phyloP scores from a whole-genome alignment of 1,284 basidiomycete genomes.

The Waitea zeae region DNA sequence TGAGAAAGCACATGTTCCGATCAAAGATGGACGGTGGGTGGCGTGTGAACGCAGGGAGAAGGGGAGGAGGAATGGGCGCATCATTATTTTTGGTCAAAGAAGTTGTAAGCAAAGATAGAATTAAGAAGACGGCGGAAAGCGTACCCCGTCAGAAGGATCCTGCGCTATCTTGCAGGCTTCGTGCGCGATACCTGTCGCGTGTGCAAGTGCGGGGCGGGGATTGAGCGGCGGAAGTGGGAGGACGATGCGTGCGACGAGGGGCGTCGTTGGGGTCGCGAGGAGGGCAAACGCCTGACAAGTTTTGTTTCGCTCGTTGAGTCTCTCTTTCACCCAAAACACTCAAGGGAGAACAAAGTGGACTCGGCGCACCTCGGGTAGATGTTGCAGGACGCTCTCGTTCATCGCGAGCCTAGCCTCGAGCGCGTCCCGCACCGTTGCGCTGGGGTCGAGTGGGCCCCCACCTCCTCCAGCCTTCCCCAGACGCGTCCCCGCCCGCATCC shows the following conservation, averaged over 20 bases:
- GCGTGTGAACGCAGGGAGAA: too few relatives aligned
- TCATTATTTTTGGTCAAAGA: too few relatives aligned
- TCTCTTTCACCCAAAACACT: slow-evolving; percentile 23
- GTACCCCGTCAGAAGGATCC: too few relatives aligned
- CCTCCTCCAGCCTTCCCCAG: slow-evolving; percentile 5
- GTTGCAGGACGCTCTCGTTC: slow-evolving; percentile 43
- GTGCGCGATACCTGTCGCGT: slow-evolving; percentile 41
- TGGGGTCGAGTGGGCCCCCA: slow-evolving; percentile 7
- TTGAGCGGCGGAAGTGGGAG: slow-evolving; percentile 33
- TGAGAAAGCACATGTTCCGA: too few relatives aligned
- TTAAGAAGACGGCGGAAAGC: too few relatives aligned
- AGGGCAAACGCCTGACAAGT: slow-evolving; percentile 53
- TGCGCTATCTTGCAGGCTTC: too few relatives aligned
- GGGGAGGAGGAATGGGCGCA: too few relatives aligned
- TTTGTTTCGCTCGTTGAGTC: too few relatives aligned
- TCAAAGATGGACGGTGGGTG: not conserved
- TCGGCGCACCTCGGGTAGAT: slow-evolving; percentile 43
- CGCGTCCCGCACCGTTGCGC: slow-evolving; percentile 22
- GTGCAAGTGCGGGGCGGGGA: slow-evolving; percentile 35
- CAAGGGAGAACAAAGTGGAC: not conserved
- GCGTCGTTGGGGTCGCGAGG: slow-evolving; percentile 29
- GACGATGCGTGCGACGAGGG: slow-evolving; percentile 4
- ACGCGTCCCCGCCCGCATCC: slow-evolving; percentile 27
- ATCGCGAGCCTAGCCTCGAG: slow-evolving; percentile 32
- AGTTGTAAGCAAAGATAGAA: too few relatives aligned